A percentile compares a stretch with the other conserved stretches of the same genome.
Evolutionary conservation across 2,329 filamentous ascomycete species (phyloP).

Genomic region (Aspergillus sp.): DNA sequence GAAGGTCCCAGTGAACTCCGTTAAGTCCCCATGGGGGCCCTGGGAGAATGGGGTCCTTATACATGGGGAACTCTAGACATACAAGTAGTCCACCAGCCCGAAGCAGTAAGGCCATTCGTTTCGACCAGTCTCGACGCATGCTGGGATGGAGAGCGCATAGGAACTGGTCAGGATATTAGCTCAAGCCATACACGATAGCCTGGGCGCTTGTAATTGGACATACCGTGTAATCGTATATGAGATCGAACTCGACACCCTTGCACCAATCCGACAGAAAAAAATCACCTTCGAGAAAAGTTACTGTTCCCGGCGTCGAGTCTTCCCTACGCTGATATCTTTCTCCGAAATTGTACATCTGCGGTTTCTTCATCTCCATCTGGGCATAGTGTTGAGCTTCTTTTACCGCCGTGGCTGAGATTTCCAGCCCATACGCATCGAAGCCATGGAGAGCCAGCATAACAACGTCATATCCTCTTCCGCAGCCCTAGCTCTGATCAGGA

Average conservation of each 20-base stretch:
- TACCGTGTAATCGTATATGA: conserved; percentile 50
- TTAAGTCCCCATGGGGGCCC: conserved; percentile 42
- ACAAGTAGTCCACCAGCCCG: conserved; percentile 52
- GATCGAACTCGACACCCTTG: conserved; percentile 9
- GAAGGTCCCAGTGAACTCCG: conserved; percentile 35
- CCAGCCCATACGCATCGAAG: conserved; percentile 29
- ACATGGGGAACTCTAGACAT: conserved; percentile 48
- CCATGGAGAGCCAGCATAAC: conserved; percentile 31
- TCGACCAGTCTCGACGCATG: conserved; percentile 54
- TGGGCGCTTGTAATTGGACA: conserved; percentile 11
- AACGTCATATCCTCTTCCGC: conserved; percentile 33
- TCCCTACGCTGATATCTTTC: not conserved
- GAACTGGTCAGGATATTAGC: conserved; percentile 45
- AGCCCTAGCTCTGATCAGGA: conserved; percentile 20
- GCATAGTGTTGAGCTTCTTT: conserved; percentile 17
- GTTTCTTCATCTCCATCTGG: conserved; percentile 11
- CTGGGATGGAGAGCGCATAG: conserved; percentile 58
- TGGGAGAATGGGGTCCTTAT: conserved; percentile 31
- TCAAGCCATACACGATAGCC: not conserved
- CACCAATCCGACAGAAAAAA: conserved; percentile 15
- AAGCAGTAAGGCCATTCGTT: conserved; percentile 52
- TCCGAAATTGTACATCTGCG: conserved; percentile 19
- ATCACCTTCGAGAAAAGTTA: conserved; percentile 60
- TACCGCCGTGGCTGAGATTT: conserved; percentile 24
- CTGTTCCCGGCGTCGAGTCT: conserved; percentile 7